Base-by-base conservation (phyloP, 768 basidiomycete genomes). In the Kwoniella botswanensis region DNA sequence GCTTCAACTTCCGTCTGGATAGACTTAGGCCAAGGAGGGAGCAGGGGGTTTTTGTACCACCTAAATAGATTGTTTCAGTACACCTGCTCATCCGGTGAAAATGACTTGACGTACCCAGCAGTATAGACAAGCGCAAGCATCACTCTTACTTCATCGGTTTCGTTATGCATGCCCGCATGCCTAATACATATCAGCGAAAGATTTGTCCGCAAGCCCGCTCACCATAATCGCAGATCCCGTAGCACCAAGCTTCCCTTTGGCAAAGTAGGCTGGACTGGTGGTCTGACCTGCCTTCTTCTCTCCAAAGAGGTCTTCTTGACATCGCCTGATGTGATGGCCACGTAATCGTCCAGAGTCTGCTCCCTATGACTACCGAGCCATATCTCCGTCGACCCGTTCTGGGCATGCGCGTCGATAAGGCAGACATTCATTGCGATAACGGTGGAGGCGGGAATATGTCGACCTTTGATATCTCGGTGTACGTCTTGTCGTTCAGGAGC, bases 331-430 rank as follows among this genome's bases (percentile, higher is more conserved):
- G 53, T 56, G 26, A 57, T 4, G 15, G 50, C 61, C 42, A 63
- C 65, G n/a, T 57, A 55, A 56, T 66, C 65, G 13, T 54, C 54
- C 53, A 61, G 63, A 52, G 68, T 29, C n/a, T 63, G 55, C 17
- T 52, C 26, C 22, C 29, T 57, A 26, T 67, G 50, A 24, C 65
- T 67, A 6, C 71, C 71, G 50, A 71, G 42, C 71, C 71, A 71
- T 55, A 71, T 11, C n/a, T 71, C 71, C 3, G 71, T 71, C 15
- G 71, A 61, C n/a, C 71, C 71, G 61, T 71, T 71, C 46, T 63
- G 50, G 22, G 71, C 57, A 15, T 50, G 62, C 7, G 62, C 65
- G 44, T 71, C 71, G 46, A 71, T 67, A 21, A 71, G 35, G 44
- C 46, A 67, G 24, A 63, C 64, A 26, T 63, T 55, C 22, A 62